A percentile compares a stretch with the other conserved stretches of the same genome.
phyloP scores from a whole-genome alignment of 2,329 filamentous ascomycete species.

The Sclerotinia trifoliorum region DNA sequence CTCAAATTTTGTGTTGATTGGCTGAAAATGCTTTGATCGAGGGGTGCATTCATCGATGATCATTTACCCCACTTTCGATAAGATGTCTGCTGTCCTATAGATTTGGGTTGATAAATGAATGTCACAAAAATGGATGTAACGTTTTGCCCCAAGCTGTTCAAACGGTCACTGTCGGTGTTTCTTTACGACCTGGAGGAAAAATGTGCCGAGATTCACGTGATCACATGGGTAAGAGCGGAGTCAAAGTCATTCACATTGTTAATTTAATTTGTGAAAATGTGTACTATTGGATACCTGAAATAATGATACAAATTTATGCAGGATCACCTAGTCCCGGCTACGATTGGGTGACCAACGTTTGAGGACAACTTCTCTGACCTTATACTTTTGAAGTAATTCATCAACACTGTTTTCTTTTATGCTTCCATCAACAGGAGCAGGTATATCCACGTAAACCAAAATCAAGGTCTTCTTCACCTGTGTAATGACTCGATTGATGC shows the following conservation, averaged over 20 bases:
- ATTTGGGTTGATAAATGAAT: neutral
- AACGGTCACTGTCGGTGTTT: neutral
- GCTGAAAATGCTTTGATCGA: neutral
- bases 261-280: neutral
- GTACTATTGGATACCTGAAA: neutral
- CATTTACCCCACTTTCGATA: slow-evolving; percentile 9
- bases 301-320: neutral
- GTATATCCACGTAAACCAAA: slow-evolving; percentile 87
- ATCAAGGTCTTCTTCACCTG: slow-evolving; percentile 90
- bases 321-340: slow-evolving; percentile 8
- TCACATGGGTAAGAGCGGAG: neutral
- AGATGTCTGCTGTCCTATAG: neutral
- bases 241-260: neutral
- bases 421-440: slow-evolving; percentile 57
- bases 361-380: slow-evolving; percentile 75
- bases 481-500: slow-evolving; percentile 82
- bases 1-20: neutral
- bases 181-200: too few species aligned
- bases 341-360: slow-evolving; percentile 84
- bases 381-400: slow-evolving; percentile 65
- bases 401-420: slow-evolving; percentile 57
- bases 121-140: slow-evolving; percentile 14
- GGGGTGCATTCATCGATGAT: slow-evolving; percentile 7
- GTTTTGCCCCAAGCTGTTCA: neutral
- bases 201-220: neutral